Evolutionary conservation across 2,329 filamentous ascomycete genomes (phyloP).

Genomic region (Biscogniauxia sp.): DNA sequence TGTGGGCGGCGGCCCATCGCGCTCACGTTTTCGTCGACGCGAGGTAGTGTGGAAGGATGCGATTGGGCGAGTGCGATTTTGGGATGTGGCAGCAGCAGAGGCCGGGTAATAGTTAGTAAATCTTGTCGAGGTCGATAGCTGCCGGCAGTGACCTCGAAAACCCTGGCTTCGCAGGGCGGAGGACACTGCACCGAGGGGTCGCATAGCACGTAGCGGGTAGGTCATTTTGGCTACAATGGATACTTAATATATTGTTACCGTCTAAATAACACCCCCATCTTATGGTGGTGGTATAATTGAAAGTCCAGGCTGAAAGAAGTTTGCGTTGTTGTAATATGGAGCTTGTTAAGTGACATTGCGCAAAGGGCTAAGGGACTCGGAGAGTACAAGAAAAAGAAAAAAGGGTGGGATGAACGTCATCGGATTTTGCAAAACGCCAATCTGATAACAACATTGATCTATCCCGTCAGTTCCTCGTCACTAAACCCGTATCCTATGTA

Average conservation of each 20-base stretch:
- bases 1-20: constrained; percentile 38
- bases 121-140: constrained; percentile 6
- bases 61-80: constrained; percentile 1
- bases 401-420: constrained; percentile 28
- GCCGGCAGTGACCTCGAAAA: constrained; percentile 6
- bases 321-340: background rate
- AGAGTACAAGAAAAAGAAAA: constrained; percentile 8
- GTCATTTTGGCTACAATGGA: constrained; percentile 22
- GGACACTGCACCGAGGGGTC: constrained; percentile 12
- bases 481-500: no score
- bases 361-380: no score
- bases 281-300: background rate
- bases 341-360: constrained; percentile 9
- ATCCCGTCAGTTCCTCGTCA: background rate
- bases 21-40: constrained; percentile 3
- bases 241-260: constrained; percentile 5
- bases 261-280: background rate
- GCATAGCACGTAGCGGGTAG: constrained; percentile 17
- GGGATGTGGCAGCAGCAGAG: constrained; percentile 3
- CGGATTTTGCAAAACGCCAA: constrained; percentile 1
- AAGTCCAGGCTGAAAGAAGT: background rate
- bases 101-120: background rate
- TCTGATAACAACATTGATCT: background rate
- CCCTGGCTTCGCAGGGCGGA: constrained; percentile 14
- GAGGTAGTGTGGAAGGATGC: constrained; percentile 25